Base-by-base conservation (phyloP, 202 grass and related monocot species). In the Schoenoplectus triqueter region DNA sequence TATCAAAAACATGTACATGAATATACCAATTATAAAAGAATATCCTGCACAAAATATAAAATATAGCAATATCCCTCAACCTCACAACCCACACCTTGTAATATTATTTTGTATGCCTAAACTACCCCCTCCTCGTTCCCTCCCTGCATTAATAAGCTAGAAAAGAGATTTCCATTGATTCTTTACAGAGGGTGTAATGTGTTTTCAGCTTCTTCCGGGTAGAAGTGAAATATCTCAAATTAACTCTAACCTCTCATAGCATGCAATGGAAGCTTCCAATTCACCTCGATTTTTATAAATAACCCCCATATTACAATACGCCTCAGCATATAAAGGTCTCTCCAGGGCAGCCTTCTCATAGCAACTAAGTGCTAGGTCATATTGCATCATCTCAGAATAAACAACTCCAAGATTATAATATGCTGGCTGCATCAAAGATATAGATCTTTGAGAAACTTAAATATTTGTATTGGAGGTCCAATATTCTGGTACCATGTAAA, bases 351-450 rank as follows among this genome's bases (percentile, higher is more conserved):
- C 93, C 89, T 99, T 99, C 83, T 99, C 95, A 2, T 99, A 99
- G 86, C 93, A 99, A 87, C 74, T 96, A 86, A 96, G 96, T 84
- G 96, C 96, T 70, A 89, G 80, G 55, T 99, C 96, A 89, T 94
- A 99, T 83, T 99, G 96, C 87, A 92, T 78, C 96, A 99, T 94
- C 87, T 99, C 96, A 2, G 96, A 99, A 88, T 96, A 99, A 77
- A 99, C 93, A 20, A 99, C 96, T 15, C 96, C 96, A 45, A 99
- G 93, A 84, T 99, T 99, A 91, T 99, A 99, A 89, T 99, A 99
- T 84, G 93, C 96, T 78, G 96, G 96, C 93, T 99, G 86, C 84
- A 81, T 49, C 40, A 55, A 78, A 62, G 47, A 91, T 67, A 69
- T 81, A 2, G 67, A 85, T 20, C 82, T 22, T 85, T 73, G 15